A percentile compares a stretch with the other conserved stretches of the same genome.
These are phyloP conservation scores for Babesia caballi DNA, from an alignment of 169 alveolate genomes.

Conservation along the genomic window DNA sequence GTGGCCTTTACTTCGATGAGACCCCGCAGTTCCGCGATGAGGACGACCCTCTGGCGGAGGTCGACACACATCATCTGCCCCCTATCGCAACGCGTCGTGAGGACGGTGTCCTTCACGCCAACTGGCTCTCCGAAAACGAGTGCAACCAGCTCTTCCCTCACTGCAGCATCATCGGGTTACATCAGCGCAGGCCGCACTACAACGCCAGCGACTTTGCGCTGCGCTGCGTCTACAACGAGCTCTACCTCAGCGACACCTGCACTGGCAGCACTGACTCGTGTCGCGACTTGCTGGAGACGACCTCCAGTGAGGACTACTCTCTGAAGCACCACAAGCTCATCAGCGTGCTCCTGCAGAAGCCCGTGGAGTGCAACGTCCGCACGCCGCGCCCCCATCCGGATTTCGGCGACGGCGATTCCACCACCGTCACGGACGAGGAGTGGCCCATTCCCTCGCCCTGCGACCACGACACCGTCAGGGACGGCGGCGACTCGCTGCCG, in stretches of 20 bases:
- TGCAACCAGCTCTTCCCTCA: slow-evolving; percentile 60
- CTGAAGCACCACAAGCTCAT: slow-evolving; percentile 16
- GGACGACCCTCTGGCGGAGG: not conserved
- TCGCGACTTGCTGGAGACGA: not conserved
- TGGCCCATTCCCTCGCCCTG: not conserved
- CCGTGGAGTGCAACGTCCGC: not conserved
- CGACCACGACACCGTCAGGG: slow-evolving; percentile 8
- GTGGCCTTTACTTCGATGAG: not conserved
- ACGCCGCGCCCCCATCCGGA: not conserved
- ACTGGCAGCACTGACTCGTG: not conserved
- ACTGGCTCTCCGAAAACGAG: slow-evolving; percentile 52
- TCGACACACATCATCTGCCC: slow-evolving; percentile 1
- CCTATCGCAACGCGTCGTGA: slow-evolving; percentile 49
- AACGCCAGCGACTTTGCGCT: slow-evolving; percentile 53
- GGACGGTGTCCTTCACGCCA: slow-evolving; percentile 43
- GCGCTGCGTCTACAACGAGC: slow-evolving; percentile 55
- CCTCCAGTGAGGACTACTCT: slow-evolving; percentile 1
- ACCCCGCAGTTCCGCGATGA: not conserved
- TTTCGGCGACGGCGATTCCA: slow-evolving; percentile 6
- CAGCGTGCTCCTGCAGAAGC: slow-evolving; percentile 6
- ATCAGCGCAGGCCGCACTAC: slow-evolving; percentile 28
- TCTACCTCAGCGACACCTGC: slow-evolving; percentile 28
- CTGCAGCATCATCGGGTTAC: slow-evolving; percentile 57
- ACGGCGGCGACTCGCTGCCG: not conserved
- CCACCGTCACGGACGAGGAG: slow-evolving; percentile 14